Conservation (phyloP, 768 basidiomycete species). For the Boletus speciosus region DNA sequence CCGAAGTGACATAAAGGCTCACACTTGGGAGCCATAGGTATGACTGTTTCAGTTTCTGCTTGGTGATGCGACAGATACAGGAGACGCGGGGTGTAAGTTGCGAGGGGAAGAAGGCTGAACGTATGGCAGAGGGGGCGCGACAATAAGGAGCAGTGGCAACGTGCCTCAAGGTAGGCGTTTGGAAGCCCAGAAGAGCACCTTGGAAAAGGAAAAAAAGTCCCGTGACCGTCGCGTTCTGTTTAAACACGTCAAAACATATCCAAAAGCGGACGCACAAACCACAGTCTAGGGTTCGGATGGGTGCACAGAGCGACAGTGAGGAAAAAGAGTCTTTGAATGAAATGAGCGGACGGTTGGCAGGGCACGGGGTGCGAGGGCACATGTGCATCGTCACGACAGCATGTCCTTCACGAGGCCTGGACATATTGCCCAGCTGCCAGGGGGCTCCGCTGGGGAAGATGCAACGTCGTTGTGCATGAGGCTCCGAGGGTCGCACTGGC, state of each 20-base stretch:
- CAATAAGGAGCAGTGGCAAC: conserved; percentile 25
- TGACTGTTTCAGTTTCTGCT: neutral
- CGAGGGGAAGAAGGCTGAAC: conserved; percentile 1
- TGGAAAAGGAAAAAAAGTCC: conserved; percentile 34
- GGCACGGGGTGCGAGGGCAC: conserved; percentile 16
- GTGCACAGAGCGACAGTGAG: neutral
- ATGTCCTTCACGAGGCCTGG: conserved; percentile 20
- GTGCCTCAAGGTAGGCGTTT: conserved; percentile 29
- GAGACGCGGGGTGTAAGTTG: neutral
- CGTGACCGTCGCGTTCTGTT: conserved; percentile 36
- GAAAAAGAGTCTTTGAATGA: neutral
- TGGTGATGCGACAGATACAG: conserved; percentile 8
- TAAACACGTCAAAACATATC: conserved; percentile 24
- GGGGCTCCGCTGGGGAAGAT: neutral
- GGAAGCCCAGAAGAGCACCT: conserved; percentile 20
- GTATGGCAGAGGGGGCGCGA: conserved; percentile 17
- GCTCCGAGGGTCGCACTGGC: neutral
- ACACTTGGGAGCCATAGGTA: conserved; percentile 46
- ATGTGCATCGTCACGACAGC: conserved; percentile 8
- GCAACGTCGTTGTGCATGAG: neutral
- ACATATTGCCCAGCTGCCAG: neutral
- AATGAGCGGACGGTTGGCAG: conserved; percentile 2
- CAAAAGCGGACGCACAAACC: conserved; percentile 15
- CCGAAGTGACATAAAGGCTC: conserved; percentile 78
- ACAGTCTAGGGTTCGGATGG: conserved; percentile 16